These are phyloP conservation scores for Aspergillus terreus DNA, from an alignment of 2,329 filamentous ascomycete genomes.

Conservation along the genomic window DNA sequence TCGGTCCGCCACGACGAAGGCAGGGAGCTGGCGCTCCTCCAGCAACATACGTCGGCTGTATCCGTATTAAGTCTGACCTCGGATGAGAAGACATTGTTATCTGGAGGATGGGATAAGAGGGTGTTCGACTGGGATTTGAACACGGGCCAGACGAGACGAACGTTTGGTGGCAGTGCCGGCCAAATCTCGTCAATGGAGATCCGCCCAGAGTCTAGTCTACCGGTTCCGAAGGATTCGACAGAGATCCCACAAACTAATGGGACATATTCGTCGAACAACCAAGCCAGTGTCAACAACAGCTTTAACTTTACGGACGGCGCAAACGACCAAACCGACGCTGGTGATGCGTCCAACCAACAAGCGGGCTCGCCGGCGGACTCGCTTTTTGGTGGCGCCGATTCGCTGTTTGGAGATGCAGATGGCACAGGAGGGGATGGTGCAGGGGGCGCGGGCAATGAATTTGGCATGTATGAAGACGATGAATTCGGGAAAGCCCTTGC, in stretches of 20 bases:
- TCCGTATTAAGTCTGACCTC: slow-evolving; percentile 77
- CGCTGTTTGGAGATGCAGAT: slow-evolving; percentile 81
- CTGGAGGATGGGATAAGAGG: slow-evolving; percentile 94
- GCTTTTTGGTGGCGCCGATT: slow-evolving; percentile 80
- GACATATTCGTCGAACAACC: slow-evolving; percentile 75
- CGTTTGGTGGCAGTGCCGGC: slow-evolving; percentile 71
- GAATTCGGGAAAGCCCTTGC: slow-evolving; percentile 75
- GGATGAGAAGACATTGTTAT: slow-evolving; percentile 83
- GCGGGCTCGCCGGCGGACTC: slow-evolving; percentile 69
- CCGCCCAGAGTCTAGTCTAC: slow-evolving; percentile 69
- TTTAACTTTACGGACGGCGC: slow-evolving; percentile 41
- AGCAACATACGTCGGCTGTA: slow-evolving; percentile 85
- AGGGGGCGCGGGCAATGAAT: slow-evolving; percentile 55
- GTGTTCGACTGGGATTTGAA: slow-evolving; percentile 95
- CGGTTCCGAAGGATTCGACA: slow-evolving; percentile 69
- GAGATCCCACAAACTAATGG: slow-evolving; percentile 53
- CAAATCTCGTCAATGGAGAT: slow-evolving; percentile 89
- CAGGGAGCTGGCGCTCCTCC: slow-evolving; percentile 76
- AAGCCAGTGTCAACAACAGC: slow-evolving; percentile 56
- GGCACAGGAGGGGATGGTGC: slow-evolving; percentile 47
- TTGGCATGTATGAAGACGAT: slow-evolving; percentile 78
- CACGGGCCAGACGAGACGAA: slow-evolving; percentile 70
- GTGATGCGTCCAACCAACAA: slow-evolving; percentile 53
- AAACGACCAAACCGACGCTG: slow-evolving; percentile 32
- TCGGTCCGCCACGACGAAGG: slow-evolving; percentile 93